Percentiles rank a stretch among this genome's conserved stretches.
These are phyloP conservation scores for Bolboschoenoplectus hybrid DNA, from an alignment of 202 grass and related monocot species.

Conservation along the genomic window DNA sequence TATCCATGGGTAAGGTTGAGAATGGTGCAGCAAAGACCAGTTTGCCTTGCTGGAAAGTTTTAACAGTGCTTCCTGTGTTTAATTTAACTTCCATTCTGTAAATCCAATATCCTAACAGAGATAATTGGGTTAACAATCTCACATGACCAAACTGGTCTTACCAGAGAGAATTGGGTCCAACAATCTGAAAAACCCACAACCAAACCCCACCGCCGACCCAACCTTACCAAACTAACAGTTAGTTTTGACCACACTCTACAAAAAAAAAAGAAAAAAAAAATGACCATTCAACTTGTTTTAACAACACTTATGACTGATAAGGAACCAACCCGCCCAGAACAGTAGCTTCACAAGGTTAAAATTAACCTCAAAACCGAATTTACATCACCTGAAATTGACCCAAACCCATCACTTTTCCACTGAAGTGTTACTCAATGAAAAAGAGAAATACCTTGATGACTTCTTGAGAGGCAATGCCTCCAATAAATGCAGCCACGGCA, in stretches of 20 bases:
- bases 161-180: neutral
- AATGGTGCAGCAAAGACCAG: neutral
- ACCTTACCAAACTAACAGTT: neutral
- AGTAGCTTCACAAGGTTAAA: neutral
- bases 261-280: neutral
- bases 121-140: slow-evolving; percentile 1
- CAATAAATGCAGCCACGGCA: slow-evolving; percentile 78
- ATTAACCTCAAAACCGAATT: neutral
- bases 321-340: neutral
- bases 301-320: neutral
- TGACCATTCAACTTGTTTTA: neutral
- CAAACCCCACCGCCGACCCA: neutral
- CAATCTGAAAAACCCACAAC: neutral
- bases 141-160: neutral
- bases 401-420: neutral
- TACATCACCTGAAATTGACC: neutral
- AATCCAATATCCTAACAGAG: neutral
- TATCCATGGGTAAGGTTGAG: neutral
- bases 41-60: neutral
- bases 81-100: neutral
- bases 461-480: slow-evolving; percentile 85
- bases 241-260: neutral
- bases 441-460: slow-evolving; percentile 68
- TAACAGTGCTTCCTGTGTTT: neutral
- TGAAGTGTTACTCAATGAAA: slow-evolving; percentile 23